Evolutionary conservation across 2,329 filamentous ascomycete species (phyloP).

Genomic region (Fusarium nanum): DNA sequence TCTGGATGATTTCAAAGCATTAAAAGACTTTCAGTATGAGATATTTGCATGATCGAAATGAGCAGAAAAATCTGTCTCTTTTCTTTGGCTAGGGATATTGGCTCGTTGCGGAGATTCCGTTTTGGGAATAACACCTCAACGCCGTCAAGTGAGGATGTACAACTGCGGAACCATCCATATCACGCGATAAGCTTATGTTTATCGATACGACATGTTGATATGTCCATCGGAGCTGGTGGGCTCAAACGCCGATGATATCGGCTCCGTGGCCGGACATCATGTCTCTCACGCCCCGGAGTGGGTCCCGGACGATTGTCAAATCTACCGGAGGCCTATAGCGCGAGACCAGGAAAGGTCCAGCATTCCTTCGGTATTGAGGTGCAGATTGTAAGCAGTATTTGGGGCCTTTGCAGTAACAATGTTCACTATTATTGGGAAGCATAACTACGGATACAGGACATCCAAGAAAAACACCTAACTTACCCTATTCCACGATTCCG

Average conservation of each 20-base stretch:
- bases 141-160: background rate
- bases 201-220: background rate
- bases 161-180: background rate
- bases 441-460: background rate
- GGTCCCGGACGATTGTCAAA: conserved; percentile 18
- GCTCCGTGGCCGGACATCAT: conserved; percentile 5
- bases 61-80: background rate
- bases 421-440: background rate
- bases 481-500: conserved; percentile 63
- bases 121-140: background rate
- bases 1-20: background rate
- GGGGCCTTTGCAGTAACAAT: rapidly evolving
- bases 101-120: conserved; percentile 12
- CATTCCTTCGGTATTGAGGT: background rate
- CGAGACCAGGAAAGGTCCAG: background rate
- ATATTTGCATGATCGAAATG: background rate
- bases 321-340: background rate
- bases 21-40: background rate
- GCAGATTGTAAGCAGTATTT: background rate
- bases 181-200: background rate
- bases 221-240: background rate
- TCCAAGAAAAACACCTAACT: conserved; percentile 13
- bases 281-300: conserved; percentile 6
- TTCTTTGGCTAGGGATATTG: background rate
- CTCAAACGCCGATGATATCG: background rate